Percentiles rank a stretch among this genome's conserved stretches.
Evolutionary conservation across 164 flowering plant genomes (phyloP).

Genomic region (Paratinospora sagittata): DNA sequence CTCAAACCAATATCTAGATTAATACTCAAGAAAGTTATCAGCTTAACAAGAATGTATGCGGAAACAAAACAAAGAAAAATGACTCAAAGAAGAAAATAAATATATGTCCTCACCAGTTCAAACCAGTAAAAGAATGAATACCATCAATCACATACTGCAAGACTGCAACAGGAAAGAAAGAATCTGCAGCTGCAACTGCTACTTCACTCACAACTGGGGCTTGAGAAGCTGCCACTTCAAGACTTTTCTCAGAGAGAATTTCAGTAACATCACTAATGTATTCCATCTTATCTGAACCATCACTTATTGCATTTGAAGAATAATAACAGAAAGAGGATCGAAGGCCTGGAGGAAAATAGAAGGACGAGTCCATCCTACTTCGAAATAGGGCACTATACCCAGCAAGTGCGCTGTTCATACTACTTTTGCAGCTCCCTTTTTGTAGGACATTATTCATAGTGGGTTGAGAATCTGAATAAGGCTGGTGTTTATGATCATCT

Average conservation of each 20-base stretch:
- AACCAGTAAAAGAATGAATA: slow-evolving; percentile 55
- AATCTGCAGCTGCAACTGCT: slow-evolving; percentile 73
- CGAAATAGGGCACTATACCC: slow-evolving; percentile 16
- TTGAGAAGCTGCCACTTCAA: slow-evolving; percentile 35
- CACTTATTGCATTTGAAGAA: slow-evolving; percentile 44
- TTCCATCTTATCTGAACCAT: slow-evolving; percentile 40
- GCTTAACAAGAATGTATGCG: neutral
- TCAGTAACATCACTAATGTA: slow-evolving; percentile 39
- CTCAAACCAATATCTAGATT: neutral
- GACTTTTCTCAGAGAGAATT: slow-evolving; percentile 36
- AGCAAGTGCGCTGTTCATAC: slow-evolving; percentile 12
- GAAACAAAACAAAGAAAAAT: neutral
- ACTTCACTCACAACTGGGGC: slow-evolving; percentile 59
- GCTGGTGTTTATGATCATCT: slow-evolving; percentile 22
- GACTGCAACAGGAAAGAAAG: slow-evolving; percentile 45
- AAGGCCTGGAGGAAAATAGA: slow-evolving; percentile 11
- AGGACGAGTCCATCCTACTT: slow-evolving; percentile 7
- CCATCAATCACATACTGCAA: slow-evolving; percentile 61
- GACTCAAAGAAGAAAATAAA: neutral
- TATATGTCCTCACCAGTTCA: slow-evolving; percentile 44
- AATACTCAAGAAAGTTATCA: neutral
- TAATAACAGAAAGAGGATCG: slow-evolving; percentile 29
- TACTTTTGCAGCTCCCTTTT: slow-evolving; percentile 16
- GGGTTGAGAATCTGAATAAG: slow-evolving; percentile 15
- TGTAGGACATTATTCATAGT: slow-evolving; percentile 12